Percentiles rank a stretch among this genome's conserved stretches.
phyloP scores from a whole-genome alignment of 148 eudicot genomes.

The Nepenthes gracilis region DNA sequence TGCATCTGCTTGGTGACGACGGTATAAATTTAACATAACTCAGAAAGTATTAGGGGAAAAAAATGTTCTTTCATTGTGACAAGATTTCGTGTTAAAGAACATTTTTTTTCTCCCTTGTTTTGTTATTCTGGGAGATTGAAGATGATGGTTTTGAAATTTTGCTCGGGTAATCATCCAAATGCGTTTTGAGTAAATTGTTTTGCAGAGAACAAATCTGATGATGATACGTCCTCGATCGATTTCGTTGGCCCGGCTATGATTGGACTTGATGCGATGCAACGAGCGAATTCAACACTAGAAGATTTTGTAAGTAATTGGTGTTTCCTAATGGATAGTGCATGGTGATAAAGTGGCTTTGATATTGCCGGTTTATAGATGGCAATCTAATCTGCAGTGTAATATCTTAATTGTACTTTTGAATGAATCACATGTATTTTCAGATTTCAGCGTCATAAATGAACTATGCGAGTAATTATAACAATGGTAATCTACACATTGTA shows the following conservation, averaged over 20 bases:
- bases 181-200: conserved; percentile 1
- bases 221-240: conserved; percentile 3
- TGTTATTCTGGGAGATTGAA: too few relatives aligned
- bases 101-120: too few relatives aligned
- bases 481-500: conserved; percentile 3
- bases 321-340: background rate
- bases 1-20: conserved; percentile 17
- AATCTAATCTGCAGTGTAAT: too few relatives aligned
- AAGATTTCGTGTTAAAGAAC: too few relatives aligned
- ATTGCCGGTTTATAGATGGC: background rate
- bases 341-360: background rate
- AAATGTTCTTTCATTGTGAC: too few relatives aligned
- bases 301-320: conserved; percentile 63
- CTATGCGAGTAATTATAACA: background rate
- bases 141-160: too few relatives aligned
- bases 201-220: conserved; percentile 12
- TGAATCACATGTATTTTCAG: background rate
- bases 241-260: conserved; percentile 34
- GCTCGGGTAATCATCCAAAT: background rate
- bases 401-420: background rate
- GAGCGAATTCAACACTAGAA: conserved; percentile 92
- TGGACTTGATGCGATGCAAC: conserved; percentile 72
- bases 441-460: background rate
- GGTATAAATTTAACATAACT: background rate
- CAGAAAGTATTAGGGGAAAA: too few relatives aligned